Base-by-base conservation (phyloP, 345 rosid species). In the Arabis alpina region DNA sequence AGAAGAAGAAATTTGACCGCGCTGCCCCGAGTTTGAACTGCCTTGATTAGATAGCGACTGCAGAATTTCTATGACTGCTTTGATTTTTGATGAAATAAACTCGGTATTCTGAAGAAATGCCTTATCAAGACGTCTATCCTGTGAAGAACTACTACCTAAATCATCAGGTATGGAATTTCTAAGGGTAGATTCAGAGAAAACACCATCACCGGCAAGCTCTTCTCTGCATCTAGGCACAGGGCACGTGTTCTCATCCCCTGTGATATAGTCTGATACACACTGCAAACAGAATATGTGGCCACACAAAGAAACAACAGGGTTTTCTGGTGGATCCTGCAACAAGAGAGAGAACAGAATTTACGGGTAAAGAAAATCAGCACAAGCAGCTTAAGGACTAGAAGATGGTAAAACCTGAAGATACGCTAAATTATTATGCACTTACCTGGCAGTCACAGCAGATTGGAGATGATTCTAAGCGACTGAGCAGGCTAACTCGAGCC, bases 291-390 rank as follows among this genome's bases (percentile, higher is more conserved):
- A 93, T 68, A 93, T 92, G 58, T 91, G 97, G 72, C 90, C 86
- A 75, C 98, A 93, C 80, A 80, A 81, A 62, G 96, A 84, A 79
- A 91, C 83, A 81, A 93, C 88, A 52, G 97, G 79, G 83, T 84
- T 85, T 72, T 93, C 98, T 8, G 98, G 92, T 50, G 96, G 85
- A 84, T 93, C 98, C 98, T 93, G 85, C 54, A 79, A 81, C 75
- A 73, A 53, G 54, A 86, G 24, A 50, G 56, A 72, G 59, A 28
- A 55, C 45, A 13, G 28, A 41, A 73, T n/a, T 44, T 44, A 28
- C 12, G 40, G n/a, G 62, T 37, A 11, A 63, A 16, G 43, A 19
- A 42, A 47, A 59, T 42, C 67, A 24, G 37, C 61, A 51, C 11
- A 12, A 30, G 25, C 24, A 54, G 10, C 36, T 24, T 45, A 24